Evolutionary conservation across 2,329 filamentous ascomycete genomes (phyloP), one percentile per base, ranked within the genome.

Genomic region (Exophiala sideris): DNA sequence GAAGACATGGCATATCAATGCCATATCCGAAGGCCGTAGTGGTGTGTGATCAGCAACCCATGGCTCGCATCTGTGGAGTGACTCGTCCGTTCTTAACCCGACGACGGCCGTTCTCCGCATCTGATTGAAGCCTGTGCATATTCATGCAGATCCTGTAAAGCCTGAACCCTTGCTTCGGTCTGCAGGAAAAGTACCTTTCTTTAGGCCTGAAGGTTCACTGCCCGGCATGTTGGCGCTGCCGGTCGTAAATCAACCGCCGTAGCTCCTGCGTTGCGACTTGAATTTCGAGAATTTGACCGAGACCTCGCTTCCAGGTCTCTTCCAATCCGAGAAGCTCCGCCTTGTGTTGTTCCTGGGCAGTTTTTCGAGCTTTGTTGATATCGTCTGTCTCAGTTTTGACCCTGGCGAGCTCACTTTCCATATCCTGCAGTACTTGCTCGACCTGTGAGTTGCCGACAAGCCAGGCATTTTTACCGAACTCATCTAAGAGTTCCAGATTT

Each of bases 381-480:
- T 81, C 68, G 67, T 96, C 91, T 45, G 91, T 80, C 61, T 88
- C 83, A 54, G 80, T 77, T 69, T 85, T 86, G 16, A 81, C 74
- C 36, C 76, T 79, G 11, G 83, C 85, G 46, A 97, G 76, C 65
- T 96, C 90, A 41, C 77, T 77, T 77, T 97, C 92, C 21, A 95
- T 66, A 10, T 70, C 70, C 47, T 79, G 79, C 48, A 95, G 71
- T 39, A 89, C 80, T 40, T 83, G 82, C 72, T 96, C 92, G 16
- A 91, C 71, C 62, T 88, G 84, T 64, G 86, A 83, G 71, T 99
- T 99, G 5, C 83, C 83, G 7, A 95, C 80, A 51, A 99, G 78
- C 92, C 94, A 97, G 8, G 89, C 87, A 70, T 96, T 96, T 73
- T 89, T 89, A 62, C 92, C 94, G 70, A 86, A 86, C 47, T 79